Evolutionary conservation across 768 basidiomycete species (phyloP).

Genomic region (Collybiopsis luxurians): DNA sequence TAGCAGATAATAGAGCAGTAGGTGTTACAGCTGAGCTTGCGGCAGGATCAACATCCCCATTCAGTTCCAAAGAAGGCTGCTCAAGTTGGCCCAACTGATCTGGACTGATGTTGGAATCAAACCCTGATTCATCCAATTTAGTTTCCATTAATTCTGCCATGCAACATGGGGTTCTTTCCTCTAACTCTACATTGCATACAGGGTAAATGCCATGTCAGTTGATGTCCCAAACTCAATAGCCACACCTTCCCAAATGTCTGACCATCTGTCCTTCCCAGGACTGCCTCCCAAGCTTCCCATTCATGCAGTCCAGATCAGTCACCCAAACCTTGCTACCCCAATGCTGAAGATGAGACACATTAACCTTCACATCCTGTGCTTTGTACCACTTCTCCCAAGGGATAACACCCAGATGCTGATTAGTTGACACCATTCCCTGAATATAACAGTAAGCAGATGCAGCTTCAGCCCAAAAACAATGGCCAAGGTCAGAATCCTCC

Average conservation of each 20-base stretch:
- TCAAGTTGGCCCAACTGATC: neutral
- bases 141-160: neutral
- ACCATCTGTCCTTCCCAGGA: conserved; percentile 14
- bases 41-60: no score
- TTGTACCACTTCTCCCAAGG: neutral
- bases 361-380: neutral
- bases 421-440: neutral
- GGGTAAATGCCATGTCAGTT: neutral
- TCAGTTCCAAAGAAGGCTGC: no score
- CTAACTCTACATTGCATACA: conserved; percentile 13
- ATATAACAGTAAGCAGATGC: neutral
- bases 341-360: conserved; percentile 12
- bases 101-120: neutral
- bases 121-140: no score
- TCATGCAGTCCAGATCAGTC: conserved; percentile 10
- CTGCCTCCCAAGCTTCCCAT: conserved; percentile 13
- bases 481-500: neutral
- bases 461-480: neutral
- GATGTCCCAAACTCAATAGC: conserved; percentile 10
- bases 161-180: neutral
- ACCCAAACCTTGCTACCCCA: conserved; percentile 15
- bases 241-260: conserved; percentile 13
- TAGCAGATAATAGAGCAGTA: no score
- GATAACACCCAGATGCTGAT: neutral
- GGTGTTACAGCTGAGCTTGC: no score